Conservation (phyloP, 2,329 filamentous ascomycete genomes). For the Ascochyta viciae-villosae region DNA sequence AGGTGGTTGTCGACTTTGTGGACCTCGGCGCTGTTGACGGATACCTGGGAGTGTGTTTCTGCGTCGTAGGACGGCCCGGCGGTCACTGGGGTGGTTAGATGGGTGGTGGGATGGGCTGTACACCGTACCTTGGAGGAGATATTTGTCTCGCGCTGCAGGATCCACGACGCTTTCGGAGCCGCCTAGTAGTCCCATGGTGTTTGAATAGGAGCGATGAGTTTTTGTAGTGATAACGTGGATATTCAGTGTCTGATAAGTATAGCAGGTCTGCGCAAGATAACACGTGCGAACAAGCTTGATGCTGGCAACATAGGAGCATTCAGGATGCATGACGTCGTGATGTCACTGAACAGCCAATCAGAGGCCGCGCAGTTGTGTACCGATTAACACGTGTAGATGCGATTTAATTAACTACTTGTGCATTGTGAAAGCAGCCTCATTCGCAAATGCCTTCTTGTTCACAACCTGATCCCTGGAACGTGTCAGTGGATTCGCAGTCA, state of each 20-base stretch:
- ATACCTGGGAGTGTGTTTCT: slow-evolving; percentile 39
- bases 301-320: not conserved
- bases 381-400: not conserved
- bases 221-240: not conserved
- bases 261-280: not conserved
- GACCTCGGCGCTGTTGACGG: slow-evolving; percentile 40
- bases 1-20: slow-evolving; percentile 37
- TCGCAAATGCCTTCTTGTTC: slow-evolving; percentile 31
- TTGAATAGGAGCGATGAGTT: not conserved
- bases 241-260: no score
- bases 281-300: slow-evolving; percentile 1
- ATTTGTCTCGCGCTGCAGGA: slow-evolving; percentile 44
- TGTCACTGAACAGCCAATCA: slow-evolving; percentile 3
- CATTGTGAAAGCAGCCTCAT: not conserved
- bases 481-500: slow-evolving; percentile 1
- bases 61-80: slow-evolving; percentile 45
- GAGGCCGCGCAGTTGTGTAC: not conserved
- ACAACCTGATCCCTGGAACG: slow-evolving; percentile 25
- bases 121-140: slow-evolving; percentile 40
- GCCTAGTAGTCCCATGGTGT: slow-evolving; percentile 13
- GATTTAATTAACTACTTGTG: not conserved
- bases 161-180: slow-evolving; percentile 32
- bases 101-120: not conserved
- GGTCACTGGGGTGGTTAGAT: slow-evolving; percentile 31
- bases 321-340: slow-evolving; percentile 19